Base-by-base conservation (phyloP, 805 yeast genomes). In the Wickerhamiella australiensis region DNA sequence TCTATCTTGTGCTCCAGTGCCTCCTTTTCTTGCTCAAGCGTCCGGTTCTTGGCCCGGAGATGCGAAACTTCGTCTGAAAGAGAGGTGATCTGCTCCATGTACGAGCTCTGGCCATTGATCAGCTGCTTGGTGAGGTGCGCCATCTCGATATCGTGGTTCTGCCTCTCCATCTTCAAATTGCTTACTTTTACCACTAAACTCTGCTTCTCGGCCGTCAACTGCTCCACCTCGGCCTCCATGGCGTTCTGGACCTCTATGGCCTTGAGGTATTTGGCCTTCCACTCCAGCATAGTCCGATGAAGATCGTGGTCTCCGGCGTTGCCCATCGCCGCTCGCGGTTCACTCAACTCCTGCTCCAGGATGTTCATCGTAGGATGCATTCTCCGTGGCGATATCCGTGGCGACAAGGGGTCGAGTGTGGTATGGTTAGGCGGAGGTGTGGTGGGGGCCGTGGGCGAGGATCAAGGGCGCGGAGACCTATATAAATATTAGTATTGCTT, bases 111-210 rank as follows among this genome's bases (percentile, higher is more conserved):
- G 47, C 60, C 57, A 54, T 53, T 54, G 55, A 62, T 57, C 45
- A 57, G 54, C 38, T 59, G 60, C 48, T 56, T 59, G 11, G 59
- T 57, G 22, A 56, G 56, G 50, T 61, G 59, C 1, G 65, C 59
- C 18, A 61, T 44, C 25, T 54, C 58, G 18, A 53, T 38, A 41
- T 63, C 66, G n/a, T 22, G 15, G 20, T 13, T 21, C 3, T 27
- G 36, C 13, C 23, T 13, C 27, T 26, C 25, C 23, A 18, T 20
- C 29, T 27, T 36, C 33, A 37, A 23, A 20, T 22, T 35, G 15
- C 22, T 36, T 21, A 50, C 53, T 47, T 53, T 54, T 22, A 53
- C 59, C 36, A 53, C 55, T 20, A 52, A 21, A 1, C 46, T 52
- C 45, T 54, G 55, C 35, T 57, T 52, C 49, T 61, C 59, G 13